These are phyloP conservation scores for Botryosphaeria agaves DNA, from an alignment of 2,329 filamentous ascomycete species.

Conservation along the genomic window DNA sequence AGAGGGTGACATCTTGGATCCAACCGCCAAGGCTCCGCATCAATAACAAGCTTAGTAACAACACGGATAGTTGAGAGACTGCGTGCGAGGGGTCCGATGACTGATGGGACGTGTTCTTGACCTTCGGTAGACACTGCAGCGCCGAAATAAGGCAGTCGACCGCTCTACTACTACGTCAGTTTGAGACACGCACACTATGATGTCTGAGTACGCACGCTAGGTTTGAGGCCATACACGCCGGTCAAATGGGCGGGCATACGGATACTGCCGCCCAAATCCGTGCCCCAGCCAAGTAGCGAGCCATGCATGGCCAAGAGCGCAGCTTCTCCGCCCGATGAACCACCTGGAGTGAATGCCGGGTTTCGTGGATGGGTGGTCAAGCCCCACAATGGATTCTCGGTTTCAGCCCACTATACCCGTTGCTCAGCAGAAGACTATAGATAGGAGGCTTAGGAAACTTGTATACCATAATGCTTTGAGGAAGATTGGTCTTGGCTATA, in stretches of 20 bases:
- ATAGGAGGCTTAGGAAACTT: no score
- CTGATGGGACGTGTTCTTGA: slow-evolving; percentile 47
- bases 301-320: slow-evolving; percentile 44
- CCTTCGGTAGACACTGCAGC: no score
- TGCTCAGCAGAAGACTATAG: no score
- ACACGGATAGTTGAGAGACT: slow-evolving; percentile 33
- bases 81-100: slow-evolving; percentile 45
- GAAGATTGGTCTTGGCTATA: slow-evolving; percentile 56
- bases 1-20: slow-evolving; percentile 36
- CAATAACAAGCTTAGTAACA: slow-evolving; percentile 23
- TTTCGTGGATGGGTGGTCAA: slow-evolving; percentile 45
- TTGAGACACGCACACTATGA: no score
- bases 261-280: slow-evolving; percentile 43
- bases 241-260: slow-evolving; percentile 39
- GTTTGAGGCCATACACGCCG: slow-evolving; percentile 39
- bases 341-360: slow-evolving; percentile 41
- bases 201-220: no score
- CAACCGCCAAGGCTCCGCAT: slow-evolving; percentile 30
- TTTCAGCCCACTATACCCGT: no score
- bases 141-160: no score
- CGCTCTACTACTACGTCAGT: no score
- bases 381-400: slow-evolving; percentile 47
- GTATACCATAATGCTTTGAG: slow-evolving; percentile 54
- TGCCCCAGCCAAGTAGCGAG: slow-evolving; percentile 43
- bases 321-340: slow-evolving; percentile 49